These are phyloP conservation scores for Backusella tuberculispora DNA, from an alignment of 192 early-diverging fungal genomes.

Conservation along the genomic window DNA sequence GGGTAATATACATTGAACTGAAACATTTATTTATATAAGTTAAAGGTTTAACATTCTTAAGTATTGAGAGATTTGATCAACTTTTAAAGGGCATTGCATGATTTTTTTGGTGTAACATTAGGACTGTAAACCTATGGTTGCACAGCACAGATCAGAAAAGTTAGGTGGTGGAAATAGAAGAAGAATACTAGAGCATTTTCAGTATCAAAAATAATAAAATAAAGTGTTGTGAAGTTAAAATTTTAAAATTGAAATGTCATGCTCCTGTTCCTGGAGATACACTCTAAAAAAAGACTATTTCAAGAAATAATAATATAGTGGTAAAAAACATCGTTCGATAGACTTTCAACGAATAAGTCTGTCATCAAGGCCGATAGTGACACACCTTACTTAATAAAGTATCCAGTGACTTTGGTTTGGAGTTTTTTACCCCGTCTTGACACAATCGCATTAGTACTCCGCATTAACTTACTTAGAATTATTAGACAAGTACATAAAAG, in stretches of 20 bases:
- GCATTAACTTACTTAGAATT: conserved; percentile 6
- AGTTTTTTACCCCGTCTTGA: neutral
- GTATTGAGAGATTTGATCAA: neutral
- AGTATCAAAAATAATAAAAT: neutral
- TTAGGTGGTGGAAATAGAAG: neutral
- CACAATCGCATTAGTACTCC: conserved; percentile 4
- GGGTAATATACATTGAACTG: neutral
- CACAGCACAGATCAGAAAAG: neutral
- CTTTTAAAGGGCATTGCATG: neutral
- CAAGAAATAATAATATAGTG: neutral
- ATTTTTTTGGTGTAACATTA: neutral
- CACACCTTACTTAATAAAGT: conserved; percentile 15
- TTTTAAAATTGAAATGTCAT: neutral
- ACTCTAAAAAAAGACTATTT: neutral
- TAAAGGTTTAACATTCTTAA: neutral
- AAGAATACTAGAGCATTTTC: neutral
- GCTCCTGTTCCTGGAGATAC: neutral
- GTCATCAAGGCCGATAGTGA: conserved; percentile 3
- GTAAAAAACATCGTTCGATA: conserved; percentile 11
- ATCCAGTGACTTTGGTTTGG: conserved; percentile 2
- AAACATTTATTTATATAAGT: neutral
- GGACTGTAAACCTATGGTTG: neutral
- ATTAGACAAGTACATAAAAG: neutral
- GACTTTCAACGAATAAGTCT: conserved; percentile 5
- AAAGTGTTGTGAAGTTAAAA: neutral